Evolutionary conservation across 441 rosid genomes (phyloP).

Genomic region (Lepidium campestre): DNA sequence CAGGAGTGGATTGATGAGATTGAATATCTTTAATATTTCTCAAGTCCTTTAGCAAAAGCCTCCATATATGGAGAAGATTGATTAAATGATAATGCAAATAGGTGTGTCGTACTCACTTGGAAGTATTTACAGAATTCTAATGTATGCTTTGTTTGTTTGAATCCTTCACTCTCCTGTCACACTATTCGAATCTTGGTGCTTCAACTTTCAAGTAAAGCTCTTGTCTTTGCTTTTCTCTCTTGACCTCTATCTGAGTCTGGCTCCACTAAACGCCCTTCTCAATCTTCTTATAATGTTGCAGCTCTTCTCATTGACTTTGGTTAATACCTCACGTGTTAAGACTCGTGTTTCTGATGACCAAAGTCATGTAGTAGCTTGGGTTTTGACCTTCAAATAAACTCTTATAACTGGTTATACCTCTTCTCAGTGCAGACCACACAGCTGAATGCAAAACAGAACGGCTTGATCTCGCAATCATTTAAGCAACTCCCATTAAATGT

Average conservation of each 20-base stretch:
- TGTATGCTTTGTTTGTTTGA: neutral
- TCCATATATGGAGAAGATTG: no score
- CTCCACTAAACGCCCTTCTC: neutral
- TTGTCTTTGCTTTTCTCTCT: neutral
- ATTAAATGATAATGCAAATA: no score
- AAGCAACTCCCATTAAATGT: conserved; percentile 42
- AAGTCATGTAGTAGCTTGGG: neutral
- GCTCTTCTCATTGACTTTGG: neutral
- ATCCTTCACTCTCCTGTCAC: neutral
- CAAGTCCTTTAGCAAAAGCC: no score
- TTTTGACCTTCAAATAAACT: conserved; percentile 4
- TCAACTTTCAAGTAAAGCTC: neutral
- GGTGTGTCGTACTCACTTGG: no score
- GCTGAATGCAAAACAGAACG: conserved; percentile 30
- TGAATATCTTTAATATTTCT: neutral
- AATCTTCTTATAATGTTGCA: neutral
- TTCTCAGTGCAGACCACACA: conserved; percentile 24
- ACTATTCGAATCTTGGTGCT: neutral
- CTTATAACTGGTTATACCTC: neutral
- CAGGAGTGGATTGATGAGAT: conserved; percentile 5
- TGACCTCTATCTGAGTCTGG: neutral
- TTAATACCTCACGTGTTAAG: neutral
- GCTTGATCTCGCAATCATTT: conserved; percentile 29
- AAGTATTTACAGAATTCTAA: no score
- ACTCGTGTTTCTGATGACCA: neutral